Conservation (phyloP, 495 filamentous ascomycete genomes). For the Pyrenula massariospora region DNA sequence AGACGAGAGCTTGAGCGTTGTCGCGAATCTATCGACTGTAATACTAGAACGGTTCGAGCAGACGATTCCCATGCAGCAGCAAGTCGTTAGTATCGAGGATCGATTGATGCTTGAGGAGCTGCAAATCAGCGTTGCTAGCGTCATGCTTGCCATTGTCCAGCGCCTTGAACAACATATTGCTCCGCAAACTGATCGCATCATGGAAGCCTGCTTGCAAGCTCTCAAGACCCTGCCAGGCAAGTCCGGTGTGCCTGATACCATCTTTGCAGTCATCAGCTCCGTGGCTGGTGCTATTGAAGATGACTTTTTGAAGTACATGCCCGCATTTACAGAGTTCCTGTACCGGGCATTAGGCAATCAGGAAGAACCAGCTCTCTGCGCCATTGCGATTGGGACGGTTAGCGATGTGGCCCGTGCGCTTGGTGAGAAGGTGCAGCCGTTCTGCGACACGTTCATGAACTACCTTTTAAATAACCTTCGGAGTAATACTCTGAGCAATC, state of each 20-base stretch:
- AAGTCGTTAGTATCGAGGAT: conserved; percentile 95
- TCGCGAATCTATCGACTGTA: conserved; percentile 71
- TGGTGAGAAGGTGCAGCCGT: conserved; percentile 80
- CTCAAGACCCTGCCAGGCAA: conserved; percentile 67
- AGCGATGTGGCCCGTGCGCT: conserved; percentile 90
- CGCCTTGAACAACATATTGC: conserved; percentile 84
- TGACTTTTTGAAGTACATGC: conserved; percentile 94
- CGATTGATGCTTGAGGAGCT: conserved; percentile 91
- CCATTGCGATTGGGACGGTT: conserved; percentile 94
- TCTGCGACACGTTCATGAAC: conserved; percentile 97
- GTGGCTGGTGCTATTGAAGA: conserved; percentile 85
- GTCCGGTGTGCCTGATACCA: conserved; percentile 86
- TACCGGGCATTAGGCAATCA: conserved; percentile 90
- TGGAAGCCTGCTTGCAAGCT: conserved; percentile 74
- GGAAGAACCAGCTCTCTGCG: conserved; percentile 84
- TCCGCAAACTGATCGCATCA: conserved; percentile 86
- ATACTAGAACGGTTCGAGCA: conserved; percentile 82
- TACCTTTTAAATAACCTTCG: conserved; percentile 75
- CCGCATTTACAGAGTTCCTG: conserved; percentile 77
- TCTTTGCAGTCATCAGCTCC: conserved; percentile 81
- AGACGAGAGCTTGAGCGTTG: conserved; percentile 66
- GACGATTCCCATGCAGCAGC: conserved; percentile 79
- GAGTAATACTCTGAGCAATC: conserved; percentile 58
- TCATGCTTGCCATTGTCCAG: conserved; percentile 82
- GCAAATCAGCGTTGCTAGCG: conserved; percentile 87